Percentiles rank a stretch among this genome's conserved stretches.
These are phyloP conservation scores for Aspergillus brasiliensis DNA, from an alignment of 2,329 filamentous ascomycete genomes.

Conservation along the genomic window DNA sequence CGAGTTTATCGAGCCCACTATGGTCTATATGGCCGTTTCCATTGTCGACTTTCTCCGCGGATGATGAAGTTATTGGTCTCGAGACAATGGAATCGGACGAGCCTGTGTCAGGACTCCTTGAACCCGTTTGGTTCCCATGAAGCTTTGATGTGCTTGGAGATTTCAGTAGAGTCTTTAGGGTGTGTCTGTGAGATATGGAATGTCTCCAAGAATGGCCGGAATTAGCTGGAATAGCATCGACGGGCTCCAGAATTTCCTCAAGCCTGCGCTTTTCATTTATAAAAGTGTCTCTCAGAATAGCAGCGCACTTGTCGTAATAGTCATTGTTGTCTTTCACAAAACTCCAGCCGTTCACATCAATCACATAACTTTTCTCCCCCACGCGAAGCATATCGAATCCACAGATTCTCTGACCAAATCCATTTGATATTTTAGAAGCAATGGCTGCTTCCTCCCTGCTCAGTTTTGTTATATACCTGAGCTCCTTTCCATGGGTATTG, in stretches of 20 bases:
- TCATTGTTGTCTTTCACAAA: slow-evolving; percentile 99
- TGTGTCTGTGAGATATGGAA: slow-evolving; percentile 48
- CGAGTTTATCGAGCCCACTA: slow-evolving; percentile 24
- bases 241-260: slow-evolving; percentile 36
- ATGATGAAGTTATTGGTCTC: slow-evolving; percentile 37
- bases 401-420: slow-evolving; percentile 93
- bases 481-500: slow-evolving; percentile 95
- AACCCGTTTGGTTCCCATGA: slow-evolving; percentile 48
- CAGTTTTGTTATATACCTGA: slow-evolving; percentile 89
- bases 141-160: slow-evolving; percentile 66
- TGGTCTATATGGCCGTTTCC: slow-evolving; percentile 15
- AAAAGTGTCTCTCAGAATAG: slow-evolving; percentile 85
- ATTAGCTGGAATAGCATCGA: slow-evolving; percentile 40
- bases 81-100: slow-evolving; percentile 48
- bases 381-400: slow-evolving; percentile 92
- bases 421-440: slow-evolving; percentile 84
- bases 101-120: slow-evolving; percentile 43
- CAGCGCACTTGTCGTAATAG: slow-evolving; percentile 90
- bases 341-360: slow-evolving; percentile 99
- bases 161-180: slow-evolving; percentile 63
- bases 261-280: slow-evolving; percentile 67
- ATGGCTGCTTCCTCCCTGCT: slow-evolving; percentile 79
- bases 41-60: slow-evolving; percentile 32
- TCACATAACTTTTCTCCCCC: slow-evolving; percentile 89
- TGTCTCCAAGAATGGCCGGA: slow-evolving; percentile 39